phyloP scores from a whole-genome alignment of 208 protist genomes.

The Wallacemonas rigidus region DNA sequence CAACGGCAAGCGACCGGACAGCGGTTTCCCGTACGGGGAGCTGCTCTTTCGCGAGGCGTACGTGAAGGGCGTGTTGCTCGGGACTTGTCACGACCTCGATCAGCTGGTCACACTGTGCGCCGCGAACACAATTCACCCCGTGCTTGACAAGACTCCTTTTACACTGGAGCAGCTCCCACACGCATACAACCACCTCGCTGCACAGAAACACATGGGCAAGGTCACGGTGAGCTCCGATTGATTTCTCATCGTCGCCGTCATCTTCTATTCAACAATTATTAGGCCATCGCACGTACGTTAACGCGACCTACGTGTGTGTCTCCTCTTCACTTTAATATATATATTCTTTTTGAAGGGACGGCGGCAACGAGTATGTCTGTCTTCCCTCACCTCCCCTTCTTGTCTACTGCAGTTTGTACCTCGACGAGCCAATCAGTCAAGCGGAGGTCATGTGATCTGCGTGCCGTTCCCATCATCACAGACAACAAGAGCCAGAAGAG shows the following conservation, averaged over 20 bases:
- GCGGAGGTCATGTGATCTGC: too few relatives aligned
- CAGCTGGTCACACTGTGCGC: conserved; percentile 34
- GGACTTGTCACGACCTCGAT: conserved; percentile 32
- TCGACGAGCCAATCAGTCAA: too few relatives aligned
- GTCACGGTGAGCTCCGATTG: conserved; percentile 7
- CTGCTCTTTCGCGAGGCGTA: conserved; percentile 29
- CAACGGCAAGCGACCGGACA: neutral
- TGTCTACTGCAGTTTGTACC: too few relatives aligned
- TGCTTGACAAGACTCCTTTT: conserved; percentile 23
- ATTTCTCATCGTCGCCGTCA: neutral
- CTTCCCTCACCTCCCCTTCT: too few relatives aligned
- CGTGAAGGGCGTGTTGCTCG: conserved; percentile 26
- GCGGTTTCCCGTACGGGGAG: conserved; percentile 18
- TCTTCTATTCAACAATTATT: neutral
- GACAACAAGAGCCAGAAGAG: too few relatives aligned
- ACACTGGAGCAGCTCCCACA: conserved; percentile 22
- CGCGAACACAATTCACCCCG: conserved; percentile 20
- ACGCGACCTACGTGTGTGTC: too few relatives aligned
- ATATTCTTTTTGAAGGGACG: too few relatives aligned
- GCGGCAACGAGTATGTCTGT: too few relatives aligned
- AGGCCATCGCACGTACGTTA: too few relatives aligned
- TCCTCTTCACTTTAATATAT: too few relatives aligned
- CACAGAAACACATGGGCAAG: conserved; percentile 33
- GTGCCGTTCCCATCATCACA: too few relatives aligned
- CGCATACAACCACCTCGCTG: conserved; percentile 23